phyloP scores from a whole-genome alignment of 306 rosid genomes.

The Cucurbita pepo region DNA sequence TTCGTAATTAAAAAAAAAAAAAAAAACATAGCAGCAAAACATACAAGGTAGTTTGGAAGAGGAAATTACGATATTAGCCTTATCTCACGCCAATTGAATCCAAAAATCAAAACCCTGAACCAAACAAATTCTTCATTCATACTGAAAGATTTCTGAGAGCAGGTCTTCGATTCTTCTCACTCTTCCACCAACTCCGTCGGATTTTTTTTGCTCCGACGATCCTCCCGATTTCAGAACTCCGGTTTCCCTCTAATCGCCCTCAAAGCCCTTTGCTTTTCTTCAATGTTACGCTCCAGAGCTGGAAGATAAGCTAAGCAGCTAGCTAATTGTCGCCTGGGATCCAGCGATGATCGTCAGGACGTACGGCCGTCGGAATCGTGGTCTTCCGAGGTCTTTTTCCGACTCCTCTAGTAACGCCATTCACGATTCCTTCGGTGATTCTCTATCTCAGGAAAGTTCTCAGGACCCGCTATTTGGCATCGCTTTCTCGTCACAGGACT shows the following conservation, averaged over 20 bases:
- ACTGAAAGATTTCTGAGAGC: neutral
- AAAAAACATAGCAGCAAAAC: neutral
- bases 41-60: neutral
- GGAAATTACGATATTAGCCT: neutral
- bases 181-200: neutral
- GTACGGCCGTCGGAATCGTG: slow-evolving; percentile 75
- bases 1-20: neutral
- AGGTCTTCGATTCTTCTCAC: neutral
- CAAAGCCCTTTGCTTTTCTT: slow-evolving; percentile 16
- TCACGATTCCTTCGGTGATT: slow-evolving; percentile 23
- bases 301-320: neutral
- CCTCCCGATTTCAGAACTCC: neutral
- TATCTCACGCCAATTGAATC: neutral
- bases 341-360: slow-evolving; percentile 74
- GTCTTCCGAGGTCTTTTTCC: slow-evolving; percentile 45
- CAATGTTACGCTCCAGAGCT: neutral
- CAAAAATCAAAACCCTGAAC: slow-evolving; percentile 3
- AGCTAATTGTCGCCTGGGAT: neutral
- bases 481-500: slow-evolving; percentile 76
- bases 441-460: slow-evolving; percentile 41
- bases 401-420: slow-evolving; percentile 53
- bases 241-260: slow-evolving; percentile 18
- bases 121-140: neutral
- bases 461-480: slow-evolving; percentile 26
- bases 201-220: neutral